Percentiles rank a stretch among this genome's conserved stretches.
Evolutionary conservation across 768 basidiomycete genomes (phyloP).

Genomic region (Lactarius sp.): DNA sequence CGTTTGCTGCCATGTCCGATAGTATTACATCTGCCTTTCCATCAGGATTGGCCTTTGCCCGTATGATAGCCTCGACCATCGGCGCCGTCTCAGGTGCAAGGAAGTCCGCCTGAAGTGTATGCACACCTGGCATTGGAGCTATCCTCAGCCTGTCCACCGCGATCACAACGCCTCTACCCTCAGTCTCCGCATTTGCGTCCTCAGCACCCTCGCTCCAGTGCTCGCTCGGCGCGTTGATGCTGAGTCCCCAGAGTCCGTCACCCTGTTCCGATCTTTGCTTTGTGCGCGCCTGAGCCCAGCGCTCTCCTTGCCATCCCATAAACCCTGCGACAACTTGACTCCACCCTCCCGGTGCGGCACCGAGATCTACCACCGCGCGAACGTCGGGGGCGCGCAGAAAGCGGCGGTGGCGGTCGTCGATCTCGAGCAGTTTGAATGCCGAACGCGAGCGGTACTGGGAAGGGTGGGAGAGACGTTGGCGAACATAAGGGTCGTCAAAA

Average conservation of each 20-base stretch:
- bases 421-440: constrained; percentile 87
- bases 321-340: constrained; percentile 72
- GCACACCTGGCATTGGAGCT: constrained; percentile 64
- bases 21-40: constrained; percentile 72
- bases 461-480: constrained; percentile 43
- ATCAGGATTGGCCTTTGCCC: constrained; percentile 30
- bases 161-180: constrained; percentile 50
- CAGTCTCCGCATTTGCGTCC: background rate
- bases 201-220: constrained; percentile 4
- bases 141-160: constrained; percentile 81
- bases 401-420: constrained; percentile 51
- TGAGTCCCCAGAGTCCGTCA: constrained; percentile 14
- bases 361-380: constrained; percentile 73
- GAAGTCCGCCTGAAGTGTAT: constrained; percentile 74
- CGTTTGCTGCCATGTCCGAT: constrained; percentile 88
- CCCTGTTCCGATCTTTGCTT: background rate
- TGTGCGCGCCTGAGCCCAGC: constrained; percentile 12
- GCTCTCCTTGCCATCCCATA: constrained; percentile 45
- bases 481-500: constrained; percentile 65
- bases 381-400: constrained; percentile 53
- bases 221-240: background rate
- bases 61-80: constrained; percentile 40
- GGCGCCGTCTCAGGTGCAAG: constrained; percentile 48
- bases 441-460: constrained; percentile 73
- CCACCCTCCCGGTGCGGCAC: constrained; percentile 94